These are phyloP conservation scores for Eucalyptus decipiens DNA, from an alignment of 345 rosid species.

Conservation along the genomic window DNA sequence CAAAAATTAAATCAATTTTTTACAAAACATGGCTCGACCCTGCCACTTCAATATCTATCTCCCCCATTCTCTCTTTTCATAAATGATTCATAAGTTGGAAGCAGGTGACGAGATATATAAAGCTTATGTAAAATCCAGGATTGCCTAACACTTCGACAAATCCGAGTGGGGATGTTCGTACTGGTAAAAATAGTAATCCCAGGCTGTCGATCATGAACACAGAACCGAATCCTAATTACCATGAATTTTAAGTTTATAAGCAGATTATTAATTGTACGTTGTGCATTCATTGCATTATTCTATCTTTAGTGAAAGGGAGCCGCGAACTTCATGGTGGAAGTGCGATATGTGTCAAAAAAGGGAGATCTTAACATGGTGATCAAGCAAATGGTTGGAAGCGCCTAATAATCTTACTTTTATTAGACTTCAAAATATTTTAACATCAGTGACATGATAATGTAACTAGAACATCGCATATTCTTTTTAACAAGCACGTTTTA, in stretches of 20 bases:
- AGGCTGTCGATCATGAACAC: not conserved
- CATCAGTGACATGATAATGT: too few species aligned
- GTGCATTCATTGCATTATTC: not conserved
- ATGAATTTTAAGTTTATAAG: not conserved
- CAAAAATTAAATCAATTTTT: too few species aligned
- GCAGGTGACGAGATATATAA: not conserved
- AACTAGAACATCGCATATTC: too few species aligned
- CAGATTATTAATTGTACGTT: not conserved
- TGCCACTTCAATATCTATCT: not conserved
- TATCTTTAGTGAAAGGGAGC: not conserved
- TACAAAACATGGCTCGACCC: too few species aligned
- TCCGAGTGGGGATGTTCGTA: not conserved
- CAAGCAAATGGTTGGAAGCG: too few species aligned
- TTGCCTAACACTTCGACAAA: not conserved
- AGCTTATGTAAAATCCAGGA: not conserved
- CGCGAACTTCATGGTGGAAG: not conserved
- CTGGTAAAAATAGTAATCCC: not conserved
- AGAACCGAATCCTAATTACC: not conserved
- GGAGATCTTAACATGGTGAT: too few species aligned
- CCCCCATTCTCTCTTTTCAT: not conserved
- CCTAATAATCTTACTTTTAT: too few species aligned
- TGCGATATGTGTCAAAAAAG: not conserved
- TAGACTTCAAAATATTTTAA: too few species aligned
- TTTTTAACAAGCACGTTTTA: accelerated
- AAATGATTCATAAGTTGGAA: not conserved